phyloP scores from a whole-genome alignment of 495 filamentous ascomycete species.

The Trichoderma orchidacearum region DNA sequence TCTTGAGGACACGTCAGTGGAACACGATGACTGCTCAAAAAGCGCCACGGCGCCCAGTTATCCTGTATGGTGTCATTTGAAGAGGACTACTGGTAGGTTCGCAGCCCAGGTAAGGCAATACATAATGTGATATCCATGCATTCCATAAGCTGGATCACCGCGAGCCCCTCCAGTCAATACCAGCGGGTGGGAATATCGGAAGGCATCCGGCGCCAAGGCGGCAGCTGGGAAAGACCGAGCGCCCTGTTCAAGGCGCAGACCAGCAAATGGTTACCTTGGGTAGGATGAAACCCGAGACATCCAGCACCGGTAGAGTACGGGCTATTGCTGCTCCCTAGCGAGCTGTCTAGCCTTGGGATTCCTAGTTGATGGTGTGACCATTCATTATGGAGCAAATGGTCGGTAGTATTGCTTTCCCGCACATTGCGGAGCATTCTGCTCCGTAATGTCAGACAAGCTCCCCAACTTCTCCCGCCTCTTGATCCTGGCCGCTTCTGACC shows the following conservation, averaged over 20 bases:
- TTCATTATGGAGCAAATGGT: not conserved
- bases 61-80: too few relatives aligned
- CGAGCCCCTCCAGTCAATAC: not conserved
- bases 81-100: too few relatives aligned
- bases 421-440: not conserved
- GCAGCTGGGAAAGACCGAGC: not conserved
- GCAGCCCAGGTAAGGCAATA: not conserved
- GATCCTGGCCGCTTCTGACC: not conserved
- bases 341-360: not conserved
- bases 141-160: not conserved
- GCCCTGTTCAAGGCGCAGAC: not conserved
- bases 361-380: not conserved
- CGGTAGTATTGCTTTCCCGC: too few relatives aligned
- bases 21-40: too few relatives aligned
- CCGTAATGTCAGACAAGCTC: not conserved
- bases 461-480: not conserved
- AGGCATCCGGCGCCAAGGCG: not conserved
- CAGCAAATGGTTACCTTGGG: not conserved
- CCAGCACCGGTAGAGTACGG: not conserved
- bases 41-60: too few relatives aligned
- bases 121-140: not conserved
- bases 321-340: not conserved
- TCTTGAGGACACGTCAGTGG: too few relatives aligned
- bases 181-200: not conserved
- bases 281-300: not conserved